Evolutionary conservation across 2,329 filamentous ascomycete species (phyloP), one percentile per base, ranked within the genome.

Genomic region (Xylaria hypoxylon): DNA sequence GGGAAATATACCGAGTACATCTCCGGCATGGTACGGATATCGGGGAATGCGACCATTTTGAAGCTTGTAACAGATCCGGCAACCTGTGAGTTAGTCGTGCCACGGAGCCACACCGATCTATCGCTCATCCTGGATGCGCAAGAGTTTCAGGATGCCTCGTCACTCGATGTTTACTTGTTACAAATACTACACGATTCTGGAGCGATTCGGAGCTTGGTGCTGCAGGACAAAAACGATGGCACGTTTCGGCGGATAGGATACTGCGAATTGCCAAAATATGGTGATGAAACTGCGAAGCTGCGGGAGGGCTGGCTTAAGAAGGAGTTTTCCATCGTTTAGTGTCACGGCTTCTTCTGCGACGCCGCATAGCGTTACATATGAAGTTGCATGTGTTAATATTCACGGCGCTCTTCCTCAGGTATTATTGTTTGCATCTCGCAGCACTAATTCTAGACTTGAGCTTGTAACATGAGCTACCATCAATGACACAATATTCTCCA

Each of bases 191-290:
- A 40, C 19, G 51, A 53, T 40, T 53, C 19, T 24, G 31, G n/a
- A 40, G n/a, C 24, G 51, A 40, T 53, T 26, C 51, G 51, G 33
- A 10, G 51, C 51, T 35, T 53, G 17, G 51, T 53, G 33, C 33
- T 53, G 31, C 33, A 53, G 51, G 51, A 52, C 50, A 35, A 53
- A 5, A 53, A 40, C 7, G 33, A 53, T 19, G 31, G 51, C 3
- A 40, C 51, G 10, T 53, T 53, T 53, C 33, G 51, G 11, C 51
- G 51, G 10, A 53, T 53, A 53, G 51, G 51, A 40, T 53, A 53
- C 33, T 53, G 51, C 7, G 51, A 53, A 1, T 40, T 53, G 31
- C 51, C 51, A 24, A 13, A 26, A 40, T 53, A 40, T 40, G 51
- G 51, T 3, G 51, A 53, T 40, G 33, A 40, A 10, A 19, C 33